Conservation (phyloP, 2,329 filamentous ascomycete genomes). For the Grosmannia penicillata region DNA sequence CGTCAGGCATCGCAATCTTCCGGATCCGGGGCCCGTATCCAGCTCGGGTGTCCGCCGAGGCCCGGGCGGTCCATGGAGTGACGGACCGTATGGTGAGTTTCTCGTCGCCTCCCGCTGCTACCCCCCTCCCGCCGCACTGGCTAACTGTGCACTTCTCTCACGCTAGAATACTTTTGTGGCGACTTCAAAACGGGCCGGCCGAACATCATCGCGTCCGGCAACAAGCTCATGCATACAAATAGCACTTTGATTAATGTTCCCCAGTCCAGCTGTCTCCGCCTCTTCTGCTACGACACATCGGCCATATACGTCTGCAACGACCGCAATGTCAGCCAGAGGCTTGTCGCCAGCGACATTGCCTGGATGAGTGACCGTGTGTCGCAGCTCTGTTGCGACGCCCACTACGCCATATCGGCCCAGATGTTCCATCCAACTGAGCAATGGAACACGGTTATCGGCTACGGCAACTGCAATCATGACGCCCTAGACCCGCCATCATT, state of each 20-base stretch:
- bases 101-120: not conserved
- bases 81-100: constrained; percentile 8
- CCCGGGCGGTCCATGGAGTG: constrained; percentile 7
- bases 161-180: constrained; percentile 8
- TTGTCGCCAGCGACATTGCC: constrained; percentile 5
- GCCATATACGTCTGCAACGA: constrained; percentile 10
- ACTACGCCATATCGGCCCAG: constrained; percentile 8
- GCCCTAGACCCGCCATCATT: constrained; percentile 4
- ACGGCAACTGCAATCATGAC: constrained; percentile 10
- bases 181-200: constrained; percentile 8
- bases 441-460: constrained; percentile 9
- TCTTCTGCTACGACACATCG: constrained; percentile 10
- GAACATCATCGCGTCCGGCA: not conserved
- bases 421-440: constrained; percentile 8
- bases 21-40: constrained; percentile 2
- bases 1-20: not conserved
- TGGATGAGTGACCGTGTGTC: constrained; percentile 8
- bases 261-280: constrained; percentile 5
- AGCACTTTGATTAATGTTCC: constrained; percentile 1
- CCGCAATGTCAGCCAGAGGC: not conserved
- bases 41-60: not conserved
- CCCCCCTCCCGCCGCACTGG: not conserved
- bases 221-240: constrained; percentile 1
- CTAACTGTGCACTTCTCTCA: not conserved
- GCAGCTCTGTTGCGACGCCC: constrained; percentile 9